A percentile compares a stretch with the other conserved stretches of the same genome.
Conservation (phyloP, 2,329 filamentous ascomycete species). For the Ophiostoma ulmi region DNA sequence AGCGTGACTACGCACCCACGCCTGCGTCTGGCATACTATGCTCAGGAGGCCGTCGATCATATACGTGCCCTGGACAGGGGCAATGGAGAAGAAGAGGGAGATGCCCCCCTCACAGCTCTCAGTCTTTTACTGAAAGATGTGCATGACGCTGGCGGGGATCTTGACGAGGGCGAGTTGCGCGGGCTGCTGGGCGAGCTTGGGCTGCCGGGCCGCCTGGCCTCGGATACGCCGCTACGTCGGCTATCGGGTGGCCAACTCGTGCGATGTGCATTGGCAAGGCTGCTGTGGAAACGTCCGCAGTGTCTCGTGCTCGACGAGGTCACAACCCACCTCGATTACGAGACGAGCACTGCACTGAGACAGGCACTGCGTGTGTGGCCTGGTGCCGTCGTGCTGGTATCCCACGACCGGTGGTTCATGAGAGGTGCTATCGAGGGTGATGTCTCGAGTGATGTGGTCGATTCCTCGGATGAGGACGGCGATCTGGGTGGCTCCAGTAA, state of each 20-base stretch:
- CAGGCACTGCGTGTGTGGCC: conserved; percentile 62
- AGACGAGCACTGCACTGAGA: conserved; percentile 69
- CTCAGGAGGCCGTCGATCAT: background rate
- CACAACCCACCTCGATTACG: conserved; percentile 77
- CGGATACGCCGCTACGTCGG: conserved; percentile 66
- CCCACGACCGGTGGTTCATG: conserved; percentile 79
- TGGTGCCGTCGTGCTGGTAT: conserved; percentile 49
- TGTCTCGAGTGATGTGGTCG: conserved; percentile 18
- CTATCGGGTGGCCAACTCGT: conserved; percentile 77
- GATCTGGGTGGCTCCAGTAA: background rate
- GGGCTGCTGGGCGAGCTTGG: background rate
- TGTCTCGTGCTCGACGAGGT: conserved; percentile 74
- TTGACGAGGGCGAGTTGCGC: background rate
- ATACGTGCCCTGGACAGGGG: background rate
- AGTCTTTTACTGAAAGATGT: background rate
- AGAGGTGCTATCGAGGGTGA: conserved; percentile 65
- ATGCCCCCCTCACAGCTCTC: background rate
- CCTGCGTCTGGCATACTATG: conserved; percentile 4
- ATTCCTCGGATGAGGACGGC: background rate
- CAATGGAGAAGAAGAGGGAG: background rate
- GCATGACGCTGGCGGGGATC: background rate
- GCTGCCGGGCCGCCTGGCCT: conserved; percentile 52
- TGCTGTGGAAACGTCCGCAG: conserved; percentile 62
- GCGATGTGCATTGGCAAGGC: conserved; percentile 46
- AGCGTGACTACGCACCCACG: background rate